Evolutionary conservation across 2,329 filamentous ascomycete species (phyloP), one percentile per base, ranked within the genome.

Genomic region (Aschersonia sp.): DNA sequence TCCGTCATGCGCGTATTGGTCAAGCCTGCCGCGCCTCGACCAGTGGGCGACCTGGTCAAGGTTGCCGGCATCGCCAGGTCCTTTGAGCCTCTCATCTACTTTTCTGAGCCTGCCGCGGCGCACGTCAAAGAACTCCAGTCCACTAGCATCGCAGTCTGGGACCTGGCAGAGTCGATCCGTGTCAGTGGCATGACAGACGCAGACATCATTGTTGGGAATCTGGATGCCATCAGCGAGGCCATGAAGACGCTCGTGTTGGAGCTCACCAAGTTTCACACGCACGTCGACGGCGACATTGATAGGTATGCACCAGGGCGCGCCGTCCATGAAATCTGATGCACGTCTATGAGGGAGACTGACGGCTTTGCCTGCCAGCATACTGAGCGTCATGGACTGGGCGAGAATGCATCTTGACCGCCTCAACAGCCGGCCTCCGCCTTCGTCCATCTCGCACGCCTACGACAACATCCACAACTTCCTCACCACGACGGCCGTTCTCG

Each of bases 371-470:
- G 32, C 30, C 58, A 83, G 84, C 51, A 94, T 96, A 55, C 74
- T 97, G 38, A 84, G 92, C 51, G 88, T 94, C 46, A 96, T 97
- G 89, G 88, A 95, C 61, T 96, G 91, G 91, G 86, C 88, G 10
- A 84, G 84, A 59, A 81, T 89, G 54, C 89, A 96, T 63, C 77
- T 97, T 10, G 73, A 80, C 51, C 80, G 81, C 44, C 69, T 92
- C 49, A 77, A 80, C 51, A 71, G 72, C 29, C 68, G 75, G 28
- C 78, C 80, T 5, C 74, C 77, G 1, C 75, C 80, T 35, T 65
- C 62, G 4, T 61, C 61, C 2, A 67, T 94, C 29, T 78, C 82
- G 20, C 79, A 80, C 9, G 77, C 84, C 43, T 88, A 89, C 61
- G 85, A 88, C 63, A 94, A 94, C 61, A 70, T 95, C 45, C 86